These are phyloP conservation scores for Galeopsis tetrahit DNA, from an alignment of 257 asterid genomes.

Conservation along the genomic window DNA sequence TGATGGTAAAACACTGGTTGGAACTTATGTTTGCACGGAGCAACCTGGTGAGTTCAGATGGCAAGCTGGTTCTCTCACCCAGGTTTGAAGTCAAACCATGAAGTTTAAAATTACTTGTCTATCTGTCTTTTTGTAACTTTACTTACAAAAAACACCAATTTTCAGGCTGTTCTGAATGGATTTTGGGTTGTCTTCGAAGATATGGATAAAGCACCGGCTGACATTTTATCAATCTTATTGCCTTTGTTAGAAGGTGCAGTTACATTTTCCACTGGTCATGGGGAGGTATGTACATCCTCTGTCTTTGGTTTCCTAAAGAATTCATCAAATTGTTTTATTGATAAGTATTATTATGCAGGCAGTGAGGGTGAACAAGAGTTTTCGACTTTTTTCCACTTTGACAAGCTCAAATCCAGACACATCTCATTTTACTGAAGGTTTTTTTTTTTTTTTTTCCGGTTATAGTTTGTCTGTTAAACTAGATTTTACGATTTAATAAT, in stretches of 20 bases:
- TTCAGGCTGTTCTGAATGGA: slow-evolving; percentile 88
- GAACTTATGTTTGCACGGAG: slow-evolving; percentile 89
- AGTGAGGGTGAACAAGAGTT: slow-evolving; percentile 69
- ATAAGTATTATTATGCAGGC: slow-evolving; percentile 55
- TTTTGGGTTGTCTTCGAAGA: slow-evolving; percentile 96
- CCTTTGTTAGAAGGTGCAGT: slow-evolving; percentile 84
- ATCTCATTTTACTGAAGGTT: slow-evolving; percentile 69
- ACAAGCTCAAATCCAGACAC: slow-evolving; percentile 69
- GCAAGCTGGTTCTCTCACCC: slow-evolving; percentile 98
- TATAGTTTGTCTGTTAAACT: slow-evolving; percentile 9
- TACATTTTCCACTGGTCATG: slow-evolving; percentile 80
- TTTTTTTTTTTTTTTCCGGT: slow-evolving; percentile 36
- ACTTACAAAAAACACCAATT: slow-evolving; percentile 19
- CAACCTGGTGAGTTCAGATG: slow-evolving; percentile 98
- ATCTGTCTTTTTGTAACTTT: slow-evolving; percentile 34
- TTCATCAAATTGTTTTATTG: slow-evolving; percentile 20
- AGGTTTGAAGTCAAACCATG: slow-evolving; percentile 53
- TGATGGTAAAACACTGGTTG: slow-evolving; percentile 90
- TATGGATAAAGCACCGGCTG: slow-evolving; percentile 92
- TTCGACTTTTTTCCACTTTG: slow-evolving; percentile 86
- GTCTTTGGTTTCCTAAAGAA: slow-evolving; percentile 23
- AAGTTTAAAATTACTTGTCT: slow-evolving; percentile 20
- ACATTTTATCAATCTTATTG: slow-evolving; percentile 71
- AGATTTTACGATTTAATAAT: slow-evolving; percentile 5
- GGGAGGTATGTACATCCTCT: slow-evolving; percentile 66